Percentiles rank a stretch among this genome's conserved stretches.
Conservation (phyloP, 495 filamentous ascomycete species). For the Daldinia grandis region DNA sequence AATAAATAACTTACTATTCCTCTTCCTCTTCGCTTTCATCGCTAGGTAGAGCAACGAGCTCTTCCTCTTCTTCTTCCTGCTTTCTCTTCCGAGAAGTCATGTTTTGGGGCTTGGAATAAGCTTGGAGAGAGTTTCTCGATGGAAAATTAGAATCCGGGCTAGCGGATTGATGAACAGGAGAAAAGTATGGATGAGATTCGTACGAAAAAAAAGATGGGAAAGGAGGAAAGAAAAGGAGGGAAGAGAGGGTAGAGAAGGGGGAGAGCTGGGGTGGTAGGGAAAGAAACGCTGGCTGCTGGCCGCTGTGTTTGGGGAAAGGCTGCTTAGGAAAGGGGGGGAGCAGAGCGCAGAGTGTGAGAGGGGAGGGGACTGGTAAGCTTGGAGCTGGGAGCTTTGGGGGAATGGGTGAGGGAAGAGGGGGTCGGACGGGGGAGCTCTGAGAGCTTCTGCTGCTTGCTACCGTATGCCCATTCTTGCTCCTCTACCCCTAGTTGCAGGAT, state of each 20-base stretch:
- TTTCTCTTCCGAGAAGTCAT: constrained; percentile 61
- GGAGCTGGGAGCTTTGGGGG: constrained; percentile 36
- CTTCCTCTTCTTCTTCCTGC: constrained; percentile 59
- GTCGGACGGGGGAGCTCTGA: constrained; percentile 41
- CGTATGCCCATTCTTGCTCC: background rate
- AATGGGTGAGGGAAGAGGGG: constrained; percentile 35
- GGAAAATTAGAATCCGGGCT: constrained; percentile 20
- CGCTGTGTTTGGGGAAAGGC: constrained; percentile 43
- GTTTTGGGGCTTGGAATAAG: constrained; percentile 33
- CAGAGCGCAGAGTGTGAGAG: constrained; percentile 38
- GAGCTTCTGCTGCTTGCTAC: constrained; percentile 37
- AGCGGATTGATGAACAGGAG: constrained; percentile 35
- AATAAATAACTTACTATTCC: constrained; percentile 57
- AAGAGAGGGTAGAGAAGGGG: constrained; percentile 40
- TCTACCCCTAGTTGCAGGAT: constrained; percentile 29
- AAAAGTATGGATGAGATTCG: constrained; percentile 37
- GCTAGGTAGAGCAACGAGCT: constrained; percentile 61
- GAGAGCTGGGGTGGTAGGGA: constrained; percentile 48
- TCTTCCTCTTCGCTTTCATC: constrained; percentile 60
- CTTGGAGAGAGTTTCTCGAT: constrained; percentile 39
- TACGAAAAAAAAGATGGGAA: constrained; percentile 37
- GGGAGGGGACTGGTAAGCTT: constrained; percentile 44
- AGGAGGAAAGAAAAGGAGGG: constrained; percentile 34
- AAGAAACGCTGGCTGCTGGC: constrained; percentile 45
- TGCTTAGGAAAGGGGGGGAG: constrained; percentile 39